A percentile compares a stretch with the other conserved stretches of the same genome.
phyloP scores from a whole-genome alignment of 2,329 filamentous ascomycete species.

The Amylocarpus encephaloides region DNA sequence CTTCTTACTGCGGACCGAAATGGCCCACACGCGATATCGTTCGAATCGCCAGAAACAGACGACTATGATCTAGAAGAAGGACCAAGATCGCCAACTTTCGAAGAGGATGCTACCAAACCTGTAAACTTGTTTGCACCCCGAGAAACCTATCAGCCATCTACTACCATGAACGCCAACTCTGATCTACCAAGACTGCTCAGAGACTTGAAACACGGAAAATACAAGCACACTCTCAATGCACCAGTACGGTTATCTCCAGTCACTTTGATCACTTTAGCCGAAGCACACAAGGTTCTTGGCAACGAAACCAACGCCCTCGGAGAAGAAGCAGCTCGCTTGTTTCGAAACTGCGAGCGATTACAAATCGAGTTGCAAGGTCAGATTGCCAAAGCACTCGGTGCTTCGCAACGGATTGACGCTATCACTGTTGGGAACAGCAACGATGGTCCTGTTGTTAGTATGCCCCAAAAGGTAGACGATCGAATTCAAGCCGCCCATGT shows the following conservation, averaged over 20 bases:
- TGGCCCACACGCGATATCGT: slow-evolving; percentile 51
- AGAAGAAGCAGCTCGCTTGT: slow-evolving; percentile 64
- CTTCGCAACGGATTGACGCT: slow-evolving; percentile 59
- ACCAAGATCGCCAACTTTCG: slow-evolving; percentile 39
- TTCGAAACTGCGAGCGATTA: slow-evolving; percentile 62
- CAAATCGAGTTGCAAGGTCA: slow-evolving; percentile 63
- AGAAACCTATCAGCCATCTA: slow-evolving; percentile 58
- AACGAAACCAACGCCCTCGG: slow-evolving; percentile 64
- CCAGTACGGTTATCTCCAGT: slow-evolving; percentile 64
- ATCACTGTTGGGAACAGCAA: slow-evolving; percentile 54
- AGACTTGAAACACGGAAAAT: slow-evolving; percentile 50
- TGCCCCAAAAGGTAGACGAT: slow-evolving; percentile 51
- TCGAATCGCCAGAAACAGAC: slow-evolving; percentile 51
- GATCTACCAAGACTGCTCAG: slow-evolving; percentile 51
- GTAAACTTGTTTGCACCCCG: slow-evolving; percentile 56
- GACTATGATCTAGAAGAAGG: slow-evolving; percentile 36
- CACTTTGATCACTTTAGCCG: slow-evolving; percentile 64
- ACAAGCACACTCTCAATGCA: slow-evolving; percentile 57
- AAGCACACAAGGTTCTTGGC: slow-evolving; percentile 65
- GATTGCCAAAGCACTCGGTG: slow-evolving; percentile 57
- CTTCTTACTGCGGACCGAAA: slow-evolving; percentile 53
- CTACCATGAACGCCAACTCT: slow-evolving; percentile 52
- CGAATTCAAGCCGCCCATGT: slow-evolving; percentile 49
- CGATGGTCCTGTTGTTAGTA: slow-evolving; percentile 42
- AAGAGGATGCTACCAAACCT: slow-evolving; percentile 40